phyloP scores from a whole-genome alignment of 2,329 filamentous ascomycete genomes.

The Calonectria pseudoreteaudii region DNA sequence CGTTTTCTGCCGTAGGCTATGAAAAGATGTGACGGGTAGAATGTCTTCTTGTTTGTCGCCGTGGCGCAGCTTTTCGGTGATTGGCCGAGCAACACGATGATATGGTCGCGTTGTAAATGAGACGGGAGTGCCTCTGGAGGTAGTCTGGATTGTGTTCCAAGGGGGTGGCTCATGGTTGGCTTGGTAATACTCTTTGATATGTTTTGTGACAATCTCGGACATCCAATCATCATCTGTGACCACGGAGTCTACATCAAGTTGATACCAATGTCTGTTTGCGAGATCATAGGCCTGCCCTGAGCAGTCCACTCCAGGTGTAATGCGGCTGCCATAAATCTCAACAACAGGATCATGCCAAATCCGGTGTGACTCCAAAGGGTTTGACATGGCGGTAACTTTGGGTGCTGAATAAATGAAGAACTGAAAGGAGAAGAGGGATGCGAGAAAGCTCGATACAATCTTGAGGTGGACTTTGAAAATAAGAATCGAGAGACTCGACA shows the following conservation, averaged over 20 bases:
- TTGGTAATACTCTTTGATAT: neutral
- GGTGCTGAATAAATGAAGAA: no score
- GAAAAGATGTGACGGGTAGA: neutral
- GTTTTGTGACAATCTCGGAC: neutral
- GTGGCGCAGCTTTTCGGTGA: neutral
- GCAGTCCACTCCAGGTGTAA: neutral
- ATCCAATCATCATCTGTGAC: neutral
- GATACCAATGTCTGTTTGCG: neutral
- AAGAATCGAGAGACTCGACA: no score
- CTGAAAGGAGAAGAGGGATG: no score
- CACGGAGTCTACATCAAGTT: neutral
- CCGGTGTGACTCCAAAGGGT: neutral
- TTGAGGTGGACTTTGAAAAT: no score
- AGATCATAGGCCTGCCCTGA: neutral
- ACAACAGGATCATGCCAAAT: neutral
- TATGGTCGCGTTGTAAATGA: neutral
- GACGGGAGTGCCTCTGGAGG: neutral
- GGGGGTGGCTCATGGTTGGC: neutral
- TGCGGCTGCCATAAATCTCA: neutral
- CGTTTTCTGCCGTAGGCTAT: neutral
- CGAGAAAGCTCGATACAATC: no score
- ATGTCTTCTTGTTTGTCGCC: neutral
- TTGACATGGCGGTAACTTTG: neutral
- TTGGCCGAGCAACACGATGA: neutral
- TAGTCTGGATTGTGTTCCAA: neutral